These are phyloP conservation scores for Penicillium sclerotiorum DNA, from an alignment of 2,329 filamentous ascomycete species.

Conservation along the genomic window DNA sequence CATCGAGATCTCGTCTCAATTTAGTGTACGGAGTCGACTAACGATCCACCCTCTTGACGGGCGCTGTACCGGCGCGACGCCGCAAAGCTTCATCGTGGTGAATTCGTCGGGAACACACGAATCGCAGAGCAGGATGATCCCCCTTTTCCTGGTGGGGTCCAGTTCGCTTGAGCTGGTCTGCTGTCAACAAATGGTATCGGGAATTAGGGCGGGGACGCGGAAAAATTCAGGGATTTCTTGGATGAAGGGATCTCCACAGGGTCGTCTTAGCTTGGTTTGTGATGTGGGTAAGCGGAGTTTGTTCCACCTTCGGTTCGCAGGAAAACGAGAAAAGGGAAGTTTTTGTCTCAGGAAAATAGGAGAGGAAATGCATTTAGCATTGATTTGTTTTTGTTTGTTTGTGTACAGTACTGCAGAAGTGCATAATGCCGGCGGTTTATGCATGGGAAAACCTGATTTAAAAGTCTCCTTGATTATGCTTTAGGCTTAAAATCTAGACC, in stretches of 20 bases:
- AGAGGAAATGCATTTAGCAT: too few species aligned
- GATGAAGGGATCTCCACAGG: conserved; percentile 1
- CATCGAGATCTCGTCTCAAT: too few species aligned
- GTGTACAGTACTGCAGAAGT: too few species aligned
- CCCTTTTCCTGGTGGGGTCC: not conserved
- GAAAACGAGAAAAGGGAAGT: too few species aligned
- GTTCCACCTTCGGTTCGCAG: not conserved
- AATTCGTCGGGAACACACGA: not conserved
- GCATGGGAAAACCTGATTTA: too few species aligned
- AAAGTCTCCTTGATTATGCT: too few species aligned
- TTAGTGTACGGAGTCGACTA: not conserved
- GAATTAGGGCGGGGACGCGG: not conserved
- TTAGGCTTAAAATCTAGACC: too few species aligned
- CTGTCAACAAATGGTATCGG: not conserved
- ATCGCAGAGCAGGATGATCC: not conserved
- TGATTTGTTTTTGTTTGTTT: too few species aligned
- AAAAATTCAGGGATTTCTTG: not conserved
- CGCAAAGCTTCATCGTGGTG: conserved; percentile 6
- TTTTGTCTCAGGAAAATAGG: too few species aligned
- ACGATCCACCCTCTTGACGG: not conserved
- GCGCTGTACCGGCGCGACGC: not conserved
- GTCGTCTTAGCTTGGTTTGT: not conserved
- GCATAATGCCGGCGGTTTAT: too few species aligned
- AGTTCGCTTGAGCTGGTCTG: not conserved
- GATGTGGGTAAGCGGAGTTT: not conserved